Percentiles rank a stretch among this genome's conserved stretches.
Conservation (phyloP, 768 basidiomycete genomes). For the Wakefieldia striispora region DNA sequence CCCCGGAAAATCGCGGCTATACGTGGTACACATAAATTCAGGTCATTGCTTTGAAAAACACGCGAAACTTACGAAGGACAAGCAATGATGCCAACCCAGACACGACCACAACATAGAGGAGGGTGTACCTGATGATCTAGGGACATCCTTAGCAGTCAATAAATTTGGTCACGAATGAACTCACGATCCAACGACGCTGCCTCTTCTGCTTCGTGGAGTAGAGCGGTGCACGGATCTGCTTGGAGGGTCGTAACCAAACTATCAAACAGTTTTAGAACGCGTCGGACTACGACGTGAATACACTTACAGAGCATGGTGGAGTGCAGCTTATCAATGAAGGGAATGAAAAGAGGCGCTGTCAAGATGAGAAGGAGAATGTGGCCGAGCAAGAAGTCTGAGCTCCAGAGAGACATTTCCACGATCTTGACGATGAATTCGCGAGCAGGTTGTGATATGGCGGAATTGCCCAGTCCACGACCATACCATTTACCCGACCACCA, state of each 20-base stretch:
- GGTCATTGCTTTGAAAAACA: conserved; percentile 1
- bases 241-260: conserved; percentile 96
- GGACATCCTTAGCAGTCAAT: conserved; percentile 3
- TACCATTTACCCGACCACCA: conserved; percentile 99
- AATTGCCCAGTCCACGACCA: conserved; percentile 86
- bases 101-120: conserved; percentile 78
- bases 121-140: conserved; percentile 79
- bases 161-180: conserved; percentile 21
- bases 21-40: conserved; percentile 14
- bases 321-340: conserved; percentile 85
- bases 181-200: conserved; percentile 86
- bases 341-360: conserved; percentile 81
- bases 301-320: conserved; percentile 88
- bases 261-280: conserved; percentile 9
- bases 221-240: conserved; percentile 89
- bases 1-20: conserved; percentile 81
- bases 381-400: conserved; percentile 87
- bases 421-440: conserved; percentile 98
- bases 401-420: conserved; percentile 96
- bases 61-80: conserved; percentile 63
- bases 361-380: conserved; percentile 86
- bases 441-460: conserved; percentile 91
- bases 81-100: conserved; percentile 79
- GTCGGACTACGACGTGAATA: neutral
- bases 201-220: conserved; percentile 94